Percentiles rank a stretch among this genome's conserved stretches.
These are phyloP conservation scores for Torulaspora gathmanii DNA, from an alignment of 805 yeast species.

Conservation along the genomic window DNA sequence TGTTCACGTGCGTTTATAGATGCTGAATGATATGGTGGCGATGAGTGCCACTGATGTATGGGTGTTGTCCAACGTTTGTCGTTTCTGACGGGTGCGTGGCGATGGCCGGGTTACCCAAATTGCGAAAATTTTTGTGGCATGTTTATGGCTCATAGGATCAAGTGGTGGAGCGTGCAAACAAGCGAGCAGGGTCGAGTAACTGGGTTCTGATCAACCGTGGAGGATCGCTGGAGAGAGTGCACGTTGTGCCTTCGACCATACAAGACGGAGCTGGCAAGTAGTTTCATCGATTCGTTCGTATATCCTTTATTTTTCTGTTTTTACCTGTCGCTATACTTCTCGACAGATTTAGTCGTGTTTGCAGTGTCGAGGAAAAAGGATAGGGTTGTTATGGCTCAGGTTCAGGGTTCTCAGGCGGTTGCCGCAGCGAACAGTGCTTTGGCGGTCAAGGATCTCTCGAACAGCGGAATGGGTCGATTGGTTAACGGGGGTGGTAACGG, in stretches of 20 bases:
- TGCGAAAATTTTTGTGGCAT: too few species aligned
- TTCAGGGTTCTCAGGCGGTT: slow-evolving; percentile 8
- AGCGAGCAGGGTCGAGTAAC: too few species aligned
- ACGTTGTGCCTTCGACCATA: neutral
- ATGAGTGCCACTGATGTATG: too few species aligned
- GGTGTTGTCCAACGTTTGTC: too few species aligned
- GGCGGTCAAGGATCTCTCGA: slow-evolving; percentile 17
- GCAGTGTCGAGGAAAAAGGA: neutral
- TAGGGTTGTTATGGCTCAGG: slow-evolving; percentile 7
- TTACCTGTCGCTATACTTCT: slow-evolving; percentile 2
- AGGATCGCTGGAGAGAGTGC: neutral
- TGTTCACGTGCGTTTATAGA: neutral
- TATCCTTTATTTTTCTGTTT: slow-evolving; percentile 5
- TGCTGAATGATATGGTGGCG: too few species aligned
- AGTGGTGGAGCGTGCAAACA: too few species aligned
- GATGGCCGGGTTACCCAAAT: too few species aligned
- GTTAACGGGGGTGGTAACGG: slow-evolving; percentile 15
- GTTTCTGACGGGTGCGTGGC: too few species aligned
- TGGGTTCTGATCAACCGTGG: too few species aligned
- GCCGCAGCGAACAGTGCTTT: slow-evolving; percentile 19
- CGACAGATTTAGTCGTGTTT: slow-evolving; percentile 1
- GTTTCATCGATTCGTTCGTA: slow-evolving; percentile 1
- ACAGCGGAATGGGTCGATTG: slow-evolving; percentile 15
- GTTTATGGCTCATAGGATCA: too few species aligned
- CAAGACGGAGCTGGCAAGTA: slow-evolving; percentile 2